Evolutionary conservation across 2,329 filamentous ascomycete genomes (phyloP).

Genomic region (Mariannaea elegans): DNA sequence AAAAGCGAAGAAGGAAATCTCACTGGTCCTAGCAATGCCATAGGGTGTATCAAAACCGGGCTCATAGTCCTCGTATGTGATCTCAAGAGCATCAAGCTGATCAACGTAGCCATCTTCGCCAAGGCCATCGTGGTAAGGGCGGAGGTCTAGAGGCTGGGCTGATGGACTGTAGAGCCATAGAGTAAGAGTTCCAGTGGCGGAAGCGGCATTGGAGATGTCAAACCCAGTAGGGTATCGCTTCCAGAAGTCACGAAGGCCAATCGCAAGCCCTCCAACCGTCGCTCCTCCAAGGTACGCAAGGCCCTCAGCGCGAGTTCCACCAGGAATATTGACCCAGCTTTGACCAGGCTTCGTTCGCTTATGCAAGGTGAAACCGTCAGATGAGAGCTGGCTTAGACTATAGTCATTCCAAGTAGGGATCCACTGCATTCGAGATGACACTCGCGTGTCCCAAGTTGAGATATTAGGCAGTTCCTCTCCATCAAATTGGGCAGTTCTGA

Average conservation of each 20-base stretch:
- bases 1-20: constrained; percentile 63
- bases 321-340: constrained; percentile 66
- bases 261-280: constrained; percentile 63
- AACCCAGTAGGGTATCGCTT: constrained; percentile 68
- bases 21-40: constrained; percentile 66
- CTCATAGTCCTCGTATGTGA: constrained; percentile 72
- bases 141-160: constrained; percentile 63
- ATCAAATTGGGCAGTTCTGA: constrained; percentile 60
- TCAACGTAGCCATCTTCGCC: constrained; percentile 64
- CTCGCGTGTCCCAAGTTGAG: constrained; percentile 56
- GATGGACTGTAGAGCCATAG: constrained; percentile 69
- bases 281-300: constrained; percentile 68
- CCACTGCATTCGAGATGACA: constrained; percentile 60
- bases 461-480: constrained; percentile 55
- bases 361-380: constrained; percentile 68
- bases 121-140: constrained; percentile 66
- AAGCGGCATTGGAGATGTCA: constrained; percentile 61
- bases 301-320: constrained; percentile 63
- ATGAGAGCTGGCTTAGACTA: constrained; percentile 63
- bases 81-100: constrained; percentile 67
- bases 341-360: constrained; percentile 67
- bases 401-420: constrained; percentile 68
- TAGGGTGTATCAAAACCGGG: constrained; percentile 62
- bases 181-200: constrained; percentile 61
- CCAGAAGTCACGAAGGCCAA: constrained; percentile 70